Conservation (phyloP, 2,329 filamentous ascomycete genomes). For the Mycosphaerelloides madeirae region DNA sequence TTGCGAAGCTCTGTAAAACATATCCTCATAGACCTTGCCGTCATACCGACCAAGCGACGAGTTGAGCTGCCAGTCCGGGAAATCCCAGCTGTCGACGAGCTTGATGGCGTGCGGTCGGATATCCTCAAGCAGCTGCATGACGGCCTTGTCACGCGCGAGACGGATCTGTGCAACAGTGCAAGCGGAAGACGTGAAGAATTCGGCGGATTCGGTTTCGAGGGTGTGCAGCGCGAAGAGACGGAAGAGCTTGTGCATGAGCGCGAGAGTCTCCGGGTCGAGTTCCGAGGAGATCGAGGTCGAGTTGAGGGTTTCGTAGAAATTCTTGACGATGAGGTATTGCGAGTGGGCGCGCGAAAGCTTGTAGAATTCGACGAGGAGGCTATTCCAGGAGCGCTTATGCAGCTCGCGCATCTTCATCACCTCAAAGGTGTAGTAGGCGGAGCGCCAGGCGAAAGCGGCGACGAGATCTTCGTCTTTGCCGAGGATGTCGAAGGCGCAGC, state of each 20-base stretch:
- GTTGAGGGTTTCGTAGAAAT: constrained; percentile 68
- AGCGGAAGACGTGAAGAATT: constrained; percentile 67
- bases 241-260: constrained; percentile 62
- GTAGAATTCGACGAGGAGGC: constrained; percentile 72
- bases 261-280: constrained; percentile 55
- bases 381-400: constrained; percentile 74
- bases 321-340: constrained; percentile 74
- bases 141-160: constrained; percentile 61
- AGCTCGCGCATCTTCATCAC: constrained; percentile 68
- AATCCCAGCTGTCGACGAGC: constrained; percentile 69
- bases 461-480: constrained; percentile 66
- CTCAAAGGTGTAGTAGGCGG: constrained; percentile 69
- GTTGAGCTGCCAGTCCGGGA: constrained; percentile 74
- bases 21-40: constrained; percentile 71
- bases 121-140: constrained; percentile 66
- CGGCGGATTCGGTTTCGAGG: constrained; percentile 63
- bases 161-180: constrained; percentile 69
- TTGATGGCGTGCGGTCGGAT: constrained; percentile 68
- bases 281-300: constrained; percentile 48
- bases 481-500: constrained; percentile 71
- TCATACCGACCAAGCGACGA: constrained; percentile 65
- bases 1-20: constrained; percentile 68
- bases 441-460: constrained; percentile 69
- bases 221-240: constrained; percentile 61
- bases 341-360: constrained; percentile 69